phyloP scores from a whole-genome alignment of 2,329 filamentous ascomycete genomes.

The Paraphoma sp. region DNA sequence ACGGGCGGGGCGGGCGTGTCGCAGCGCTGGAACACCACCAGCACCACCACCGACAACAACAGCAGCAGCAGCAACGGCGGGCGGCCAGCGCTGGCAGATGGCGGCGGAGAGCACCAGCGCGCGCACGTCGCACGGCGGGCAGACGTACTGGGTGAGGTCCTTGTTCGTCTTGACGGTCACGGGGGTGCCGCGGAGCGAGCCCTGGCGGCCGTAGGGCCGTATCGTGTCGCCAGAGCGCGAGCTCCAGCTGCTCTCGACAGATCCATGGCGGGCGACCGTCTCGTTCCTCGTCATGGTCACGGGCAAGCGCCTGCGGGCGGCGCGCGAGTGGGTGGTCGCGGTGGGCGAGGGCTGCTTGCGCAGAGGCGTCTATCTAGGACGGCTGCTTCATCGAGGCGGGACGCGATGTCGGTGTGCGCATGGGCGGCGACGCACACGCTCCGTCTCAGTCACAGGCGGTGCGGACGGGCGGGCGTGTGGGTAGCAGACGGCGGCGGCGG shows the following conservation, averaged over 20 bases:
- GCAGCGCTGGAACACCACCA: conserved; percentile 23
- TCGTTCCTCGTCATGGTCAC: conserved; percentile 71
- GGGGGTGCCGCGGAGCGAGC: conserved; percentile 45
- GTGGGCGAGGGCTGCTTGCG: conserved; percentile 39
- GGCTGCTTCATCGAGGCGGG: conserved; percentile 49
- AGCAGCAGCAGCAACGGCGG: conserved; percentile 1
- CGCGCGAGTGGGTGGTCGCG: conserved; percentile 18
- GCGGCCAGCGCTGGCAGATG: conserved; percentile 3
- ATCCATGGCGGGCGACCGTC: conserved; percentile 68
- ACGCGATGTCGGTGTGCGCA: conserved; percentile 27
- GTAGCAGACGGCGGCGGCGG: neutral
- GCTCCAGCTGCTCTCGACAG: conserved; percentile 70
- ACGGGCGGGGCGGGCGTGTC: conserved; percentile 9
- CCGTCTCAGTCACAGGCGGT: neutral
- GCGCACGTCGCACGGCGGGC: conserved; percentile 1
- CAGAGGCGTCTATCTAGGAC: conserved; percentile 43
- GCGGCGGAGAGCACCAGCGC: conserved; percentile 11
- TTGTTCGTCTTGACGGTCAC: conserved; percentile 64
- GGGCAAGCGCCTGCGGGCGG: conserved; percentile 22
- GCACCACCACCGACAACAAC: conserved; percentile 12
- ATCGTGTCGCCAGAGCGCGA: conserved; percentile 71
- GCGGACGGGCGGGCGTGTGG: conserved; percentile 9
- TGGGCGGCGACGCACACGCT: conserved; percentile 15
- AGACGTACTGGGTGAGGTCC: conserved; percentile 53
- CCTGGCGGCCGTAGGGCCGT: conserved; percentile 53